Percentiles rank a stretch among this genome's conserved stretches.
Conservation (phyloP, 768 basidiomycete genomes). For the Psilocybe cubensis region DNA sequence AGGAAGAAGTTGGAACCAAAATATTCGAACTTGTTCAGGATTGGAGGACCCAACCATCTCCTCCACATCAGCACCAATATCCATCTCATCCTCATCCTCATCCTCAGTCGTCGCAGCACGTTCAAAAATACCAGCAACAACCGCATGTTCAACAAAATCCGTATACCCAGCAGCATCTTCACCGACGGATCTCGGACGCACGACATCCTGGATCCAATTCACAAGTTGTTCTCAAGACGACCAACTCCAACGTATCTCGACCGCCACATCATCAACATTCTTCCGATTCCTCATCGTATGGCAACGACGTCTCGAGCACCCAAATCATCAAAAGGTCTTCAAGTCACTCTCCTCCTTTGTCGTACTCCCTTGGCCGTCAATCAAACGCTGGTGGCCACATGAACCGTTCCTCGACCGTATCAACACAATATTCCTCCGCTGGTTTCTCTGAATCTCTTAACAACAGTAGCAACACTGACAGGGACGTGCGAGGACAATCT, state of each 20-base stretch:
- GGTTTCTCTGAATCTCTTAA: slow-evolving; percentile 10
- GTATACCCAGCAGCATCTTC: slow-evolving; percentile 22
- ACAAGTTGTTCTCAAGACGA: slow-evolving; percentile 11
- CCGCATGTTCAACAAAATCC: slow-evolving; percentile 17
- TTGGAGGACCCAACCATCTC: slow-evolving; percentile 40
- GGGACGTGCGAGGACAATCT: slow-evolving; percentile 2
- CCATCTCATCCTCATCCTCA: slow-evolving; percentile 23
- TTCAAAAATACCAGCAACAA: slow-evolving; percentile 20
- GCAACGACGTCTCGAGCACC: slow-evolving; percentile 20
- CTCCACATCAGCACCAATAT: slow-evolving; percentile 34
- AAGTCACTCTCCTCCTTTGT: slow-evolving; percentile 27
- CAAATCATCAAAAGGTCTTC: slow-evolving; percentile 23
- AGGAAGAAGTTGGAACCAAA: slow-evolving; percentile 67
- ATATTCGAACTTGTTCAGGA: slow-evolving; percentile 51
- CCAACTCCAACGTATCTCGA: slow-evolving; percentile 24
- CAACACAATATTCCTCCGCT: slow-evolving; percentile 10
- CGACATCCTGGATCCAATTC: slow-evolving; percentile 25
- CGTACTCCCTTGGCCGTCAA: slow-evolving; percentile 24
- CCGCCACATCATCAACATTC: slow-evolving; percentile 36
- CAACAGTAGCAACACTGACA: not conserved
- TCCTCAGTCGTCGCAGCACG: slow-evolving; percentile 22
- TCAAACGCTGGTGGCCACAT: slow-evolving; percentile 14
- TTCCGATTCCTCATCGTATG: slow-evolving; percentile 18
- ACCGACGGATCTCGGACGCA: slow-evolving; percentile 37
- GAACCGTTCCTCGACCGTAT: slow-evolving; percentile 13